Conservation (phyloP, 352 stramenopile species). For the Phytophthora hybrid region DNA sequence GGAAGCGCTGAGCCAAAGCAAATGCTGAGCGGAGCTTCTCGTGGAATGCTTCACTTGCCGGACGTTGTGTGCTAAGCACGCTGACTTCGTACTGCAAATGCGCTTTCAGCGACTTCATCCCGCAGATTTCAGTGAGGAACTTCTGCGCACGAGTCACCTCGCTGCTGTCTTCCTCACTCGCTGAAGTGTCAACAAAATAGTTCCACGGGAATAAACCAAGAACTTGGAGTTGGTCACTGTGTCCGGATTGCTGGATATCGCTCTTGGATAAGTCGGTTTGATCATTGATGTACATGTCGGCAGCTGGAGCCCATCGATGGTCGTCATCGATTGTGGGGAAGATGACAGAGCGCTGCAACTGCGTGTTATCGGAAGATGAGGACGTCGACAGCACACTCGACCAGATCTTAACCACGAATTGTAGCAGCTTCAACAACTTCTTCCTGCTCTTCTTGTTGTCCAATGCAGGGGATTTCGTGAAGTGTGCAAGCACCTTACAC, state of each 20-base stretch:
- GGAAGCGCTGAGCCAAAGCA: constrained; percentile 57
- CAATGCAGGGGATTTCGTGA: constrained; percentile 5
- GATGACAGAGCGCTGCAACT: constrained; percentile 40
- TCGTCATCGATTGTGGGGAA: constrained; percentile 41
- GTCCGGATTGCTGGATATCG: constrained; percentile 34
- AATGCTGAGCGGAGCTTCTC: constrained; percentile 41
- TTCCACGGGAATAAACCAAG: constrained; percentile 64
- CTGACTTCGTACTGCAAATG: constrained; percentile 64
- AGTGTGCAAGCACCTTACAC: constrained; percentile 40
- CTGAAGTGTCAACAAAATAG: constrained; percentile 46
- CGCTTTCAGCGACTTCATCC: constrained; percentile 59
- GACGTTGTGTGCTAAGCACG: constrained; percentile 44
- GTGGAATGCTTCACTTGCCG: constrained; percentile 40
- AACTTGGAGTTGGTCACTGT: constrained; percentile 40
- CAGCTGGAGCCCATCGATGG: constrained; percentile 26
- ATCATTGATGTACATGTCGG: constrained; percentile 74
- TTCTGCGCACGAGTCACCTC: constrained; percentile 27
- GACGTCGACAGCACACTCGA: constrained; percentile 19
- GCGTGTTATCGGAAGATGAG: constrained; percentile 16
- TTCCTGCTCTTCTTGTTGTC: constrained; percentile 37
- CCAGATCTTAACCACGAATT: constrained; percentile 42
- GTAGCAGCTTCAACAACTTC: constrained; percentile 41
- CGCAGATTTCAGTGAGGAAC: constrained; percentile 60
- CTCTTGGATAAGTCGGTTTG: constrained; percentile 52
- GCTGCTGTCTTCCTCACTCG: constrained; percentile 6